Evolutionary conservation across 73 alveolate species (phyloP).

Genomic region (Paraurostyla sp.): DNA sequence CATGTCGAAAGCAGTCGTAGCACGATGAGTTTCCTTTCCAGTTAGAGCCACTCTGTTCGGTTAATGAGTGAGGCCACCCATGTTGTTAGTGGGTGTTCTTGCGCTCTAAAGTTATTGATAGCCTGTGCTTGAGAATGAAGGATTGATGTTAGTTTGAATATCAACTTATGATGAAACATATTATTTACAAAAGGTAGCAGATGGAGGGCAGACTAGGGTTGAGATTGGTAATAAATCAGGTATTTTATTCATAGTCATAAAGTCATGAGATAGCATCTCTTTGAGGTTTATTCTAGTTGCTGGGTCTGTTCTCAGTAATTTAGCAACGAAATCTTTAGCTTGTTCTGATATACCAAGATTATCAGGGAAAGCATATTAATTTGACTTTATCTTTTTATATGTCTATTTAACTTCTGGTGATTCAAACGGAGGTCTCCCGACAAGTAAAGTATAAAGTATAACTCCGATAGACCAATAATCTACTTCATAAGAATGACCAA

Average conservation of each 20-base stretch:
- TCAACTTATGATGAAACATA: not conserved
- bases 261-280: slow-evolving; percentile 67
- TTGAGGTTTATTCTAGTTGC: slow-evolving; percentile 33
- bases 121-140: not conserved
- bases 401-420: slow-evolving; percentile 95
- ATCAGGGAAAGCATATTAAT: slow-evolving; percentile 93
- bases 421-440: slow-evolving; percentile 98
- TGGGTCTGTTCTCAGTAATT: slow-evolving; percentile 60
- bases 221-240: slow-evolving; percentile 46
- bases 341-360: slow-evolving; percentile 73
- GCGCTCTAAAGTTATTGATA: not conserved
- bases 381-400: slow-evolving; percentile 89
- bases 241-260: slow-evolving; percentile 35
- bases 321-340: slow-evolving; percentile 75
- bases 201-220: slow-evolving; percentile 41
- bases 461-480: slow-evolving; percentile 98
- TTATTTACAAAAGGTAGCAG: not conserved
- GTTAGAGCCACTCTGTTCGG: not conserved
- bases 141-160: not conserved
- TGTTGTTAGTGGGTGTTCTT: slow-evolving; percentile 23
- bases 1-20: not conserved
- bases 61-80: too few species aligned
- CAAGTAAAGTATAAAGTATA: slow-evolving; percentile 91
- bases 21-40: slow-evolving; percentile 15
- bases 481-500: slow-evolving; percentile 93